Evolutionary conservation across 495 filamentous ascomycete genomes (phyloP).

Genomic region (Penicillium coprophilum): DNA sequence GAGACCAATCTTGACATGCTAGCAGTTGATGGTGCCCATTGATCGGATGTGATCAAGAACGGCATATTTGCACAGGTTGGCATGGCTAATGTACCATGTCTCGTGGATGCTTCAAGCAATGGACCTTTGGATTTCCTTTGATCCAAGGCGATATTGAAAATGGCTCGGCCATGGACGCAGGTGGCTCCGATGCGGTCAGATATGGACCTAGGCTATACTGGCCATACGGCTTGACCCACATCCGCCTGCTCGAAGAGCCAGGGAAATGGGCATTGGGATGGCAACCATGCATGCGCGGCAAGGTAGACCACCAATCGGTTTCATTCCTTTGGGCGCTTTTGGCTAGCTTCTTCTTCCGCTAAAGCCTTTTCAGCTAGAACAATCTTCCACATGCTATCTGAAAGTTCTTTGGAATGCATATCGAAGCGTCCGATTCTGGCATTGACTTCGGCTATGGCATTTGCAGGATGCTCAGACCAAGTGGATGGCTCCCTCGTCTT

Average conservation of each 20-base stretch:
- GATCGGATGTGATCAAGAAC: neutral
- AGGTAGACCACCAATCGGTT: neutral
- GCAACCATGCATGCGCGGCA: neutral
- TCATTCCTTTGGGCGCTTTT: slow-evolving; percentile 14
- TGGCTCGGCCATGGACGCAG: neutral
- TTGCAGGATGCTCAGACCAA: slow-evolving; percentile 27
- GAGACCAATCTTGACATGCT: neutral
- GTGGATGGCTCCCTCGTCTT: slow-evolving; percentile 15
- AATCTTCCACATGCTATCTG: slow-evolving; percentile 43
- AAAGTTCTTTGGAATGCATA: slow-evolving; percentile 28
- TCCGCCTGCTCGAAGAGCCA: neutral
- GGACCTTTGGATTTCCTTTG: neutral
- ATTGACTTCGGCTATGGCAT: slow-evolving; percentile 21
- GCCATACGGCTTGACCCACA: neutral
- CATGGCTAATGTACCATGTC: neutral
- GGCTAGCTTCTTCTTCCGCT: slow-evolving; percentile 34
- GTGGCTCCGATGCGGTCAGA: neutral
- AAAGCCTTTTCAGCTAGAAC: slow-evolving; percentile 44
- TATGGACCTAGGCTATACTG: neutral
- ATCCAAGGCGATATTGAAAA: neutral
- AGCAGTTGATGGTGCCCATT: neutral
- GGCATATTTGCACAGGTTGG: neutral
- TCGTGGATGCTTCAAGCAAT: neutral
- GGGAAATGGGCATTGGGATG: neutral
- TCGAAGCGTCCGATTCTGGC: slow-evolving; percentile 27